Base-by-base conservation (phyloP, 805 yeast genomes). In the Kodamaea kaohsiungensis region DNA sequence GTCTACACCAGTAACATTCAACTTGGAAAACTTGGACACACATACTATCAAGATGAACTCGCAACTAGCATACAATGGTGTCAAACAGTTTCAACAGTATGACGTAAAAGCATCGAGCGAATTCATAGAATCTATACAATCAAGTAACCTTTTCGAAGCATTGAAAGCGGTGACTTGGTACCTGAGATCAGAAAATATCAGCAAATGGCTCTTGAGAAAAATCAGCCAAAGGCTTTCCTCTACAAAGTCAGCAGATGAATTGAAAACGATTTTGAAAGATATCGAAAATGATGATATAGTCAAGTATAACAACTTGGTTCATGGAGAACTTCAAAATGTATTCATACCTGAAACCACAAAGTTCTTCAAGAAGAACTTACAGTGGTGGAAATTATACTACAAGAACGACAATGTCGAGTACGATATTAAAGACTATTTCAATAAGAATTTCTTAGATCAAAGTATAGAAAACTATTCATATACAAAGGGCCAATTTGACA, bases 341-440 rank as follows among this genome's bases (percentile, higher is more conserved):
- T 67, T 76, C 43, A 63, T 67, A 13, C 79, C 80, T 0, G 53
- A 62, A 5, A 68, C 76, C 1, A 57, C 56, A 15, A 56, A 52
- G 1, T 73, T 68, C 48, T 73, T 76, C 65, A 55, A 52, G 19
- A 61, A 59, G 16, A 66, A 62, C 15, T 65, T 76, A 49, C 59
- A 60, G 15, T 76, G 79, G 79, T 76, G 78, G 76, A 74, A 64
- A 57, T 59, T 76, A n/a, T 76, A 76, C 58, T 63, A 62, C 53
- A 67, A 66, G 47, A 76, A 76, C 55, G 80, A 76, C 49, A 75
- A 76, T 56, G 74, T 76, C 18, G 79, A 74, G 59, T 76, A 76
- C 54, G 71, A 68, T 39, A 56, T 76, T 45, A 76, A 76, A 53
- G 80, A 76, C 53, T 73, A 55, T 59, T 69, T 76, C 54, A 63